phyloP scores from a whole-genome alignment of 768 basidiomycete species.

The Macrolepiota dolichaula region DNA sequence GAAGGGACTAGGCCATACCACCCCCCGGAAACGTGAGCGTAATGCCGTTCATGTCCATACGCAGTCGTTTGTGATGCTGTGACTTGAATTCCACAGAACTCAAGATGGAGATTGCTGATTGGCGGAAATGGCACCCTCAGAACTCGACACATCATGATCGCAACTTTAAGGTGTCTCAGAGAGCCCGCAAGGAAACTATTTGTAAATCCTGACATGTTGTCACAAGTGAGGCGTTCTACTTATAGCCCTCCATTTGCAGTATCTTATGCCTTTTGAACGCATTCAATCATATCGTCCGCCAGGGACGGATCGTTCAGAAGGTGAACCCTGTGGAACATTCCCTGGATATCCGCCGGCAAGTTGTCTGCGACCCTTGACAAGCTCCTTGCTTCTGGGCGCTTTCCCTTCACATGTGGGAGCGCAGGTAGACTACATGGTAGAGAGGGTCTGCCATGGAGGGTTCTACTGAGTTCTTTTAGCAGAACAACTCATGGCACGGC shows the following conservation, averaged over 20 bases:
- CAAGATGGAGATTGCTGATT: background rate
- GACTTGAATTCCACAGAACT: background rate
- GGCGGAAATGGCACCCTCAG: background rate
- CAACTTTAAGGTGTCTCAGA: background rate
- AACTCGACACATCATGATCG: background rate
- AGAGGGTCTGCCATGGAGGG: background rate
- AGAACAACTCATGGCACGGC: background rate
- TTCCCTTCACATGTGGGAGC: background rate
- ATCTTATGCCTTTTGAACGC: background rate
- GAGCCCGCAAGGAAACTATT: background rate
- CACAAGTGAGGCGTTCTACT: background rate
- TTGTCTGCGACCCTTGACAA: background rate
- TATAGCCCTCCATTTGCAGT: background rate
- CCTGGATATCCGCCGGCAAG: conserved; percentile 11
- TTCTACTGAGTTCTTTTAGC: background rate
- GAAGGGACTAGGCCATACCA: background rate
- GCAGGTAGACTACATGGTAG: background rate
- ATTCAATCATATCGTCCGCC: background rate
- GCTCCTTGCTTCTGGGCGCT: background rate
- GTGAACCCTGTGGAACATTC: background rate
- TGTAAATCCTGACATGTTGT: background rate
- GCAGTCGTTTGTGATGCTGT: background rate
- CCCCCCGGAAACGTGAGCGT: background rate
- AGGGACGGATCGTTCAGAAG: conserved; percentile 3
- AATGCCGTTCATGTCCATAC: background rate